Evolutionary conservation across 495 filamentous ascomycete species (phyloP), one percentile per base, ranked within the genome.

Genomic region (Trichoderma virens): DNA sequence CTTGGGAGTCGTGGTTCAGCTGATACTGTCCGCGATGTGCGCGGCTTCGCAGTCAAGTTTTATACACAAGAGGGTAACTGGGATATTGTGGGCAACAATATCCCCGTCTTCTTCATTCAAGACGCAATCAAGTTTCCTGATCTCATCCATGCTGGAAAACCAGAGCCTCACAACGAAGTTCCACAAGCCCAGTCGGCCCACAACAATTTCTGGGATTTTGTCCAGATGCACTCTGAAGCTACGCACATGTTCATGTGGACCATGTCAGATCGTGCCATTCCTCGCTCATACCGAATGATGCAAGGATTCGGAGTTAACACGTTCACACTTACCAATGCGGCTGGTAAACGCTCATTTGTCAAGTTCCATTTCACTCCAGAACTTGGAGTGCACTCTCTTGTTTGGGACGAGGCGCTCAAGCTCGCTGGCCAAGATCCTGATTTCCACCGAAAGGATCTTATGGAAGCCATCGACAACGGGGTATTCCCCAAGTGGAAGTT

Each of bases 251-350:
- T 86, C 65, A 84, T 89, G 75, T 93, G 90, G 90, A 78, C 86
- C 60, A 88, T 90, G 88, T 87, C 82, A 47, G 91, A 95, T 70
- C 83, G 90, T 14, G 85, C 80, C 34, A 93, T 93, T 62, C 92
- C 92, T 23, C 83, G 90, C 5, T 92, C 88, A 2, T 91, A 79
- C 69, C 87, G 89, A 13, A 94, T 93, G 90, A 93, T 95, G 89
- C 88, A 95, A 70, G 92, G 92, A 0, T 95, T 94, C 65, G 91
- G 92, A 51, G 91, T 95, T 64, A 92, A 95, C 71, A 94, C 92
- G 0, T 95, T 81, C 71, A 88, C 83, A 2, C 78, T 95, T 2
- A 76, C 84, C 62, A 93, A 94, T 66, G 82, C 80, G 56, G 78
- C 89, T 62, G 88, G 88, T 25, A 84, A 90, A 70, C 82, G 87